Base-by-base conservation (phyloP, 331 rosid species). In the Rhamnella rubrinervis region DNA sequence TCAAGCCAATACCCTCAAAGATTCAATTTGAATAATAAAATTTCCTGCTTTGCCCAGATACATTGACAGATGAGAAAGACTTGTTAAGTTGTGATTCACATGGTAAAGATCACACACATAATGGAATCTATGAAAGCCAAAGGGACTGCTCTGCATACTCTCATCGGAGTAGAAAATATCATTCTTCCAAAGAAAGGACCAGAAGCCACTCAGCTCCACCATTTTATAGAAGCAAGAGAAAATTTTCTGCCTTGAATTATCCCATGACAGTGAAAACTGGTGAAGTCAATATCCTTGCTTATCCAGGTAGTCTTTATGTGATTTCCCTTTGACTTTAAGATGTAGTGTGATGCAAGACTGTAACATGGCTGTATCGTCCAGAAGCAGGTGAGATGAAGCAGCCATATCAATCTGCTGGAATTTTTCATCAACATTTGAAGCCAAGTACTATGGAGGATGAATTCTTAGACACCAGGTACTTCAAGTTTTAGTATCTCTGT, bases 131-230 rank as follows among this genome's bases (percentile, higher is more conserved):
- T 51, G 66, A 75, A 66, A 79, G 75, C 53, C 75, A 65, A 67
- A 81, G 56, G 61, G 79, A 81, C 63, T 49, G 14, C 46, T 46
- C 44, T 63, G 69, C 71, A 66, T 11, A 44, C 49, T 44, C 11
- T 15, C 61, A 64, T 76, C 75, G 76, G 70, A 61, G 61, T 62
- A 68, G 76, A 28, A 71, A 75, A 55, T 72, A 51, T 71, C 67
- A 23, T 66, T 59, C 47, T 75, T 46, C 68, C 21, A 59, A 38
- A 52, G 68, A 72, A 79, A 85, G 93, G 73, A 71, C 80, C 23
- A 84, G 98, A 83, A 80, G 97, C 82, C 72, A 49, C 68, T 93
- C 97, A 19, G 93, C 97, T 79, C 97, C 97, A 58, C 97, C 98
- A 55, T 84, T 87, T 73, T 61, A 79, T 75, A 83, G 77, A 81